Percentiles rank a stretch among this genome's conserved stretches.
These are phyloP conservation scores for Melaleuca alternifolia DNA, from an alignment of 345 rosid genomes.

Conservation along the genomic window DNA sequence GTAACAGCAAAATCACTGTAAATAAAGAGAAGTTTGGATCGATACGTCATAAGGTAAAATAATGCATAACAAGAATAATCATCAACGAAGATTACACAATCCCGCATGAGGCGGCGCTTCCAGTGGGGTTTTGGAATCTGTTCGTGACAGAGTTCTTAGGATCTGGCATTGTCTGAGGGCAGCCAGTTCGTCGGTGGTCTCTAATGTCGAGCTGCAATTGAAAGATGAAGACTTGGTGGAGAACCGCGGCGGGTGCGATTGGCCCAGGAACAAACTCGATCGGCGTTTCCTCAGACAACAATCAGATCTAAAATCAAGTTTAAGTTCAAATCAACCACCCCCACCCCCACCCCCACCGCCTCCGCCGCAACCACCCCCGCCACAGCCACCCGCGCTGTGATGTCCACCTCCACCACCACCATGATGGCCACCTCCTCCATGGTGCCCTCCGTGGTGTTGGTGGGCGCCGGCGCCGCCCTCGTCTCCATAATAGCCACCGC, in stretches of 20 bases:
- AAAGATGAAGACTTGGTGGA: not conserved
- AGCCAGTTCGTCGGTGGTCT: not conserved
- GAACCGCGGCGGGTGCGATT: not conserved
- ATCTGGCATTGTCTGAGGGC: not conserved
- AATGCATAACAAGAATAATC: too few relatives aligned
- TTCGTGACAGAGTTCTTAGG: not conserved
- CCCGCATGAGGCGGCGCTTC: not conserved
- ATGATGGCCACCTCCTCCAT: not conserved
- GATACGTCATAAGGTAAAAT: too few relatives aligned
- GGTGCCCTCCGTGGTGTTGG: not conserved
- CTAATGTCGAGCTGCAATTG: too few relatives aligned
- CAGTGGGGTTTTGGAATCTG: too few relatives aligned
- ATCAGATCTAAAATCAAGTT: not conserved
- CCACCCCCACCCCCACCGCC: too few relatives aligned
- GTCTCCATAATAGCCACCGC: not conserved
- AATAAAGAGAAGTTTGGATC: too few relatives aligned
- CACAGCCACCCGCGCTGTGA: fast-evolving
- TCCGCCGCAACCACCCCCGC: too few relatives aligned
- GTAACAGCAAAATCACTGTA: too few relatives aligned
- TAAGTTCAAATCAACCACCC: too few relatives aligned
- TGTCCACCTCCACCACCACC: not conserved
- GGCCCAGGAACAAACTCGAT: not conserved
- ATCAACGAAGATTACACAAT: not conserved
- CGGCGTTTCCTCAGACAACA: not conserved
- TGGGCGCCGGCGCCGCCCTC: not conserved